A percentile compares a stretch with the other conserved stretches of the same genome.
Evolutionary conservation across 768 basidiomycete species (phyloP).

Genomic region (Russula compacta): DNA sequence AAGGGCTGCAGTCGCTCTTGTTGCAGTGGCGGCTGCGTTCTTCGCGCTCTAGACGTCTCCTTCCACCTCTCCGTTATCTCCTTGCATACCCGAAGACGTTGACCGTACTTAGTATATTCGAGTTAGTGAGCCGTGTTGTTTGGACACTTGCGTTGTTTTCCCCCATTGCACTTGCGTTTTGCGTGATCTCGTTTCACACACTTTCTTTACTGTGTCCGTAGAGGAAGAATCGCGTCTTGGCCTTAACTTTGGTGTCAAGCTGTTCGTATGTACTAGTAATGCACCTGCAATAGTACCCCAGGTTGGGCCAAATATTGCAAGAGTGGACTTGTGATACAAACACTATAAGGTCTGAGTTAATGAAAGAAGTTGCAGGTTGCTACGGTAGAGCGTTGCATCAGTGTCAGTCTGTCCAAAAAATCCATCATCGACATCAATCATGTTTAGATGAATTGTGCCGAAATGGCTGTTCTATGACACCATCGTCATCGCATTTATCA

Average conservation of each 20-base stretch:
- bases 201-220: neutral
- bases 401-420: too few species aligned
- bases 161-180: conserved; percentile 9
- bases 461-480: too few species aligned
- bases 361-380: too few species aligned
- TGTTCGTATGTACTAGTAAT: neutral
- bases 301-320: neutral
- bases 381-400: too few species aligned
- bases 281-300: neutral
- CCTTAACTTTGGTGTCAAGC: neutral
- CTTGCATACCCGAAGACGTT: conserved; percentile 4
- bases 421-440: too few species aligned
- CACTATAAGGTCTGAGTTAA: too few species aligned
- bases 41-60: conserved; percentile 32
- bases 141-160: conserved; percentile 11
- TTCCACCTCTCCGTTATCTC: neutral
- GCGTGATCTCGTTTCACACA: conserved; percentile 8
- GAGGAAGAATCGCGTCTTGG: conserved; percentile 9
- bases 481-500: too few species aligned
- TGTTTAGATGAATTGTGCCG: too few species aligned
- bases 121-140: conserved; percentile 1
- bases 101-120: conserved; percentile 5
- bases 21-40: conserved; percentile 39
- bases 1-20: conserved; percentile 39
- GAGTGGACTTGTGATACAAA: neutral